A percentile compares a stretch with the other conserved stretches of the same genome.
These are phyloP conservation scores for Aureobasidium sp. DNA, from an alignment of 2,329 filamentous ascomycete genomes.

Conservation along the genomic window DNA sequence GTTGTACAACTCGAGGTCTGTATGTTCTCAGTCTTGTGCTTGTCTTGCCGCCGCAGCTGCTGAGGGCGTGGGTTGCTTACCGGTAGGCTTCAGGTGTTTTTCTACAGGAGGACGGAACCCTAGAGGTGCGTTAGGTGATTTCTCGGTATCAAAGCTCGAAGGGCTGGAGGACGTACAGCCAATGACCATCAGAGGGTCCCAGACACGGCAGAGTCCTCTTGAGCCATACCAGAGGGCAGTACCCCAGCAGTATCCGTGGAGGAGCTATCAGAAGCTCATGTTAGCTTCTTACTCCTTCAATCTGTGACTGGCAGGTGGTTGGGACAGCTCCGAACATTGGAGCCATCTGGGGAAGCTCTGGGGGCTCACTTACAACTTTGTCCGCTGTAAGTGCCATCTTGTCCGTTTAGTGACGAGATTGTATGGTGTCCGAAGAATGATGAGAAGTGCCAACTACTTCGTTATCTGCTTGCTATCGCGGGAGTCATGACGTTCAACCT, in stretches of 20 bases:
- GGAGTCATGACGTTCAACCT: background rate
- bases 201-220: slow-evolving; percentile 25
- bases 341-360: background rate
- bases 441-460: background rate
- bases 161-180: slow-evolving; percentile 18
- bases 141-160: background rate
- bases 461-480: background rate
- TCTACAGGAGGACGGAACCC: slow-evolving; percentile 27
- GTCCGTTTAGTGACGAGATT: background rate
- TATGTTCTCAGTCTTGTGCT: background rate
- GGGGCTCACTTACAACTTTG: background rate
- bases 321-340: background rate
- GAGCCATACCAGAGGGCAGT: slow-evolving; percentile 31
- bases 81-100: slow-evolving; percentile 20
- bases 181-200: slow-evolving; percentile 27
- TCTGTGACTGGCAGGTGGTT: background rate
- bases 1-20: slow-evolving; percentile 32
- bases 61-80: slow-evolving; percentile 9
- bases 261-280: slow-evolving; percentile 17
- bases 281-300: background rate
- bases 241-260: slow-evolving; percentile 25
- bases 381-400: slow-evolving; percentile 4
- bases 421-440: background rate
- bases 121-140: background rate
- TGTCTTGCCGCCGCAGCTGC: background rate